Conservation (phyloP, 1,284 basidiomycete genomes). For the Xerocomus amazonicus region DNA sequence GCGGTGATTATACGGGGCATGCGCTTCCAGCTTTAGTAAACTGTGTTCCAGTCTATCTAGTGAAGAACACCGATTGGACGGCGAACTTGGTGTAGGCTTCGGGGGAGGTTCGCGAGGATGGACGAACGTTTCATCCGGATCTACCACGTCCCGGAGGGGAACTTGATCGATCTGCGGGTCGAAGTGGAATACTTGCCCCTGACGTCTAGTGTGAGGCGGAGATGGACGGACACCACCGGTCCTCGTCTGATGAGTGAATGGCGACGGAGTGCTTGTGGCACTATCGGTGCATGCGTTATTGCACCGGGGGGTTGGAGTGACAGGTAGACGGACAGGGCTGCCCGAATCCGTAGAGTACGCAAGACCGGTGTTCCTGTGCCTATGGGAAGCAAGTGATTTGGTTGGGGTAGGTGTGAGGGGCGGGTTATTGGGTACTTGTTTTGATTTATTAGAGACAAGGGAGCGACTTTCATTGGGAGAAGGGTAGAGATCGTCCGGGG, state of each 20-base stretch:
- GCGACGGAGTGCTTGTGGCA: background rate
- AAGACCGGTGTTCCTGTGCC: conserved; percentile 2
- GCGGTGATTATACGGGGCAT: conserved; percentile 26
- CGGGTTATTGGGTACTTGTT: conserved; percentile 12
- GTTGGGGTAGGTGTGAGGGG: conserved; percentile 23
- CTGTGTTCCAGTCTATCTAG: conserved; percentile 31
- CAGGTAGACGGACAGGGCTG: background rate
- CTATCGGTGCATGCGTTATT: background rate
- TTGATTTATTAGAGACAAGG: conserved; percentile 1
- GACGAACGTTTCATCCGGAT: conserved; percentile 13
- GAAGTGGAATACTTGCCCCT: conserved; percentile 27
- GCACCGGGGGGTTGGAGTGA: background rate
- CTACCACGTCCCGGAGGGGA: conserved; percentile 1
- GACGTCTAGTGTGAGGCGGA: conserved; percentile 15
- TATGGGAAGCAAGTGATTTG: conserved; percentile 18
- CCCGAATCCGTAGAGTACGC: background rate
- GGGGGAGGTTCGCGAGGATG: conserved; percentile 22
- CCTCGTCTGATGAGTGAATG: conserved; percentile 13
- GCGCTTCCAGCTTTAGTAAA: conserved; percentile 27
- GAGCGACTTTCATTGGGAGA: conserved; percentile 1
- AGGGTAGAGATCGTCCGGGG: conserved; percentile 20
- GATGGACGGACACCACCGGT: conserved; percentile 5
- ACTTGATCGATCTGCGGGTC: conserved; percentile 4
- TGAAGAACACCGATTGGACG: conserved; percentile 26
- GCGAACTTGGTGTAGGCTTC: conserved; percentile 10